Base-by-base conservation (phyloP, 176 grass and related monocot genomes). In the Juncus inflexus region DNA sequence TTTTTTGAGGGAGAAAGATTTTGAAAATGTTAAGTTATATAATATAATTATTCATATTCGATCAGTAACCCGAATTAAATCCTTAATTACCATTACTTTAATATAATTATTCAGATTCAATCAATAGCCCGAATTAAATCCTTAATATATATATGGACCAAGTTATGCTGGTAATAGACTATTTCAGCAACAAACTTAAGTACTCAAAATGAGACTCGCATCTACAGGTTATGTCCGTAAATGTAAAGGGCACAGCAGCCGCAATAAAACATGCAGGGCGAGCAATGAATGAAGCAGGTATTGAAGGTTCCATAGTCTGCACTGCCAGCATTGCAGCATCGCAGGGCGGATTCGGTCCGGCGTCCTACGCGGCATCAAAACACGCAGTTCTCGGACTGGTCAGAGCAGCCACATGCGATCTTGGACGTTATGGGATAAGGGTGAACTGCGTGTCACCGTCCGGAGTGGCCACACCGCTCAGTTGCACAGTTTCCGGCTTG, bases 391-490 rank as follows among this genome's bases (percentile, higher is more conserved):
- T 86, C 56, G 86, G 90, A 40, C 65, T 95, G 62, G 86, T 95
- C 19, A 75, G 77, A 43, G 78, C 80, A 2, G 86, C 90, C 2
- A 80, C 90, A 0, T 75, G 70, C 0, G 90, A 90, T 72, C 86
- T 95, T 2, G 90, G 90, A 4, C 75, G 12, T 1, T 75, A 79
- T 13, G 86, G 90, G 2, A 77, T 87, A 58, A 81, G 90, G 59
- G 90, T 95, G 4, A 90, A 95, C 69, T 82, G 87, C 54, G 72
- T 95, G 62, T 87, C 90, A 4, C 90, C 90, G 3, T 45, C 62
- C 49, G 91, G 87, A 19, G 87, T 96, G 54, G 87, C 65, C 15
- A 96, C 87, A 37, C 87, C 91, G 7, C 6, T 96, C 3, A 78
- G 76, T 62, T 70, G 77, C 35, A 10, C 4, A 13, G 5, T 74